Conservation (phyloP, 192 early-diverging fungal species). For the Coemansia sp. region DNA sequence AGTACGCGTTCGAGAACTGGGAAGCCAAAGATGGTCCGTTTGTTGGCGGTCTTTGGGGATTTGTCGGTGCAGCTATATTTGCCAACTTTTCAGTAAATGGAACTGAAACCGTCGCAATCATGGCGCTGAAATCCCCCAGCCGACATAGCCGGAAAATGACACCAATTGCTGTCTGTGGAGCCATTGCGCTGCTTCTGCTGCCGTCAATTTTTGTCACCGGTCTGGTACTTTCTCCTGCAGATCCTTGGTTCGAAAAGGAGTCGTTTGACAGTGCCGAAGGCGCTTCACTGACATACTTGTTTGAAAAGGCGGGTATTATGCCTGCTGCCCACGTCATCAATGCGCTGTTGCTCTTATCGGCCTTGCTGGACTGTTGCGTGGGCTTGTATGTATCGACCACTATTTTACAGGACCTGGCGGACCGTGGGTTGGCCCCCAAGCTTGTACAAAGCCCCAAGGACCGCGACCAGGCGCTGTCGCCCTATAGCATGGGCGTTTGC, state of each 20-base stretch:
- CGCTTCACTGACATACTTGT: constrained; percentile 15
- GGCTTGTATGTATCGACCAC: constrained; percentile 13
- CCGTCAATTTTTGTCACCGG: constrained; percentile 24
- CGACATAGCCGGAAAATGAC: constrained; percentile 6
- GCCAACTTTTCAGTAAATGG: constrained; percentile 19
- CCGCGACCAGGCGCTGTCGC: constrained; percentile 1
- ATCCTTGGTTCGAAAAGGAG: constrained; percentile 8
- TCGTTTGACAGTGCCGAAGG: constrained; percentile 9
- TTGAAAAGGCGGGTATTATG: constrained; percentile 13
- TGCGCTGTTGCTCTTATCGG: constrained; percentile 12
- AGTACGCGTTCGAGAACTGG: constrained; percentile 26
- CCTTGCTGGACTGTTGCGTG: constrained; percentile 18
- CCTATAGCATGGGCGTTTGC: constrained; percentile 12
- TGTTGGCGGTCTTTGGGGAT: constrained; percentile 12
- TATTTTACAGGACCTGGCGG: constrained; percentile 18
- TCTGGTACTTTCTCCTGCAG: constrained; percentile 11
- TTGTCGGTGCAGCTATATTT: constrained; percentile 18
- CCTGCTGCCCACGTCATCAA: constrained; percentile 23
- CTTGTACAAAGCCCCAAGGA: constrained; percentile 7
- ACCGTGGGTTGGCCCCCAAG: constrained; percentile 13
- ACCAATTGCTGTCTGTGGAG: constrained; percentile 9
- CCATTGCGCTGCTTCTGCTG: constrained; percentile 6
- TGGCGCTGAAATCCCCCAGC: constrained; percentile 15
- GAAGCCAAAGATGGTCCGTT: constrained; percentile 14
- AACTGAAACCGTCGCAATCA: constrained; percentile 10